These are phyloP conservation scores for Colletotrichum sp. DNA, from an alignment of 2,329 filamentous ascomycete genomes.

Conservation along the genomic window DNA sequence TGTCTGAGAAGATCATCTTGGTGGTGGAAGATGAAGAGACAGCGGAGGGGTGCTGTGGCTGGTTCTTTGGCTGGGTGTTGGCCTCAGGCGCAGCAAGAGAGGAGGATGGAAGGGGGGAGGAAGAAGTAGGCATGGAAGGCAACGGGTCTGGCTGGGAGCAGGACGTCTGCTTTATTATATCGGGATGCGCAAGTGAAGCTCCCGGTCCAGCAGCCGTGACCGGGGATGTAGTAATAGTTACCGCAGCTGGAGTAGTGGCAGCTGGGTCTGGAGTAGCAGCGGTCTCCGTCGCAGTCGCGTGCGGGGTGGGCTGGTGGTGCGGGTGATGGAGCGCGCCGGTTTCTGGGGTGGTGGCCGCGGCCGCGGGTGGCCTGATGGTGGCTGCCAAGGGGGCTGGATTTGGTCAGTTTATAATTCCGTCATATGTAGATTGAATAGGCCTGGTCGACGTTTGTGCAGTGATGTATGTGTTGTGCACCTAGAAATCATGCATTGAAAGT, in stretches of 20 bases:
- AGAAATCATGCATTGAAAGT: not conserved
- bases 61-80: not conserved
- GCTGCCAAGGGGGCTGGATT: constrained; percentile 14
- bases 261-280: constrained; percentile 14
- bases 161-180: constrained; percentile 3
- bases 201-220: not conserved
- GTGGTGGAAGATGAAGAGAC: constrained; percentile 20
- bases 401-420: constrained; percentile 13
- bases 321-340: constrained; percentile 13
- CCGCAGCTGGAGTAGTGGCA: constrained; percentile 4
- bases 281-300: constrained; percentile 1
- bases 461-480: not conserved
- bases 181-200: constrained; percentile 12
- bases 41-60: not conserved
- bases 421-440: not conserved
- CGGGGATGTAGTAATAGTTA: not conserved
- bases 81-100: constrained; percentile 4
- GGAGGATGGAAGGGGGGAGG: not conserved
- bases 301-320: constrained; percentile 17
- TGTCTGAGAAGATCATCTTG: constrained; percentile 63
- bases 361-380: constrained; percentile 17
- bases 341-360: constrained; percentile 16
- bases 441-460: not conserved
- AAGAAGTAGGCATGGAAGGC: not conserved
- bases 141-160: not conserved